Conservation (phyloP, 139 green algal genomes). For the Micractinium sp. region DNA sequence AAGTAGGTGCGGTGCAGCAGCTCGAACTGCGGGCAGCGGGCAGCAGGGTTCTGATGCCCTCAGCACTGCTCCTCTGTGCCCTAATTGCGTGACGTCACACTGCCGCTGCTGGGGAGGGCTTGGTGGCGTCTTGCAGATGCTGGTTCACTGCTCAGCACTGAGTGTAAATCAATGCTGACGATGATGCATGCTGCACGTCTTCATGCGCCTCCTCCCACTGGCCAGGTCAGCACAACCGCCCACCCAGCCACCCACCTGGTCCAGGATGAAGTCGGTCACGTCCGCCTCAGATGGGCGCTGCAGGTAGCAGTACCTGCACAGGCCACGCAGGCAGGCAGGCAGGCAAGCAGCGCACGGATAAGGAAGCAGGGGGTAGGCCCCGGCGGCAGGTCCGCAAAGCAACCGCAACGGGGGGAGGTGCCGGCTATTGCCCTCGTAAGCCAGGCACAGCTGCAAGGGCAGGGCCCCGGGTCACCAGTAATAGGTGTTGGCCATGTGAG, state of each 20-base stretch:
- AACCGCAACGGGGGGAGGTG: not conserved
- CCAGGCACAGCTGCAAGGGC: not conserved
- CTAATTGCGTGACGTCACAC: not conserved
- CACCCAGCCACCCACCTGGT: slow-evolving; percentile 42
- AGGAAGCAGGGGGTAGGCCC: not conserved
- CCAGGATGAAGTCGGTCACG: slow-evolving; percentile 62
- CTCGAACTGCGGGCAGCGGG: slow-evolving; percentile 23
- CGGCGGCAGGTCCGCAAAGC: not conserved
- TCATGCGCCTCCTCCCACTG: not conserved
- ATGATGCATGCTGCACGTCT: not conserved
- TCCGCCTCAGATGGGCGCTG: slow-evolving; percentile 37
- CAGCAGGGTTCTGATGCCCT: not conserved
- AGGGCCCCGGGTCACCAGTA: not conserved
- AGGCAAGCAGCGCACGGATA: not conserved
- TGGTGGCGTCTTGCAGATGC: not conserved
- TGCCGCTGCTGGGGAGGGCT: not conserved
- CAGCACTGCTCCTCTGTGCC: too few relatives aligned
- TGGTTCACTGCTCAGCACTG: not conserved
- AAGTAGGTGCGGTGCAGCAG: slow-evolving; percentile 54
- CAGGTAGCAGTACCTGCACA: slow-evolving; percentile 62
- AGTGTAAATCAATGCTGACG: not conserved
- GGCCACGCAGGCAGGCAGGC: not conserved
- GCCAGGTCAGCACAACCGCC: not conserved
- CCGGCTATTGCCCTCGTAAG: not conserved
- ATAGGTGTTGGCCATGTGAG: slow-evolving; percentile 28